Evolutionary conservation across 2,329 filamentous ascomycete species (phyloP), one percentile per base, ranked within the genome.

Genomic region (Fusarium pseudograminearum): DNA sequence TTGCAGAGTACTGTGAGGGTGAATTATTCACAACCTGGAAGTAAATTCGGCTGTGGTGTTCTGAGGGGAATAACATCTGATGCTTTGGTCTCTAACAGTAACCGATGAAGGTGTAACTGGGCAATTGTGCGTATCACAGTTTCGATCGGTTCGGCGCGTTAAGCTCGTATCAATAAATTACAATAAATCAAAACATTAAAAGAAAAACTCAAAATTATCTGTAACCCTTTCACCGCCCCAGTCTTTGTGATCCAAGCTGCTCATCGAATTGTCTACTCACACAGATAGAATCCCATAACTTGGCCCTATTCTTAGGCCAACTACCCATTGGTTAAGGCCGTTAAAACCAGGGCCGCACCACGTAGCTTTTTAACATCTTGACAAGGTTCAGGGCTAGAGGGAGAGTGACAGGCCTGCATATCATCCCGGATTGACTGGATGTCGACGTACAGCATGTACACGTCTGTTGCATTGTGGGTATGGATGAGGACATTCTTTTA

Each of bases 361-460:
- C 48, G 48, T 52, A 52, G 48, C 33, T 20, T 52, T 44, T 52
- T 40, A 41, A 52, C 34, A 41, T 52, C 24, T n/a, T 31, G 24
- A 56, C 52, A 26, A 55, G 52, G 52, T 47, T 34, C 41, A 55
- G 52, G 52, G 52, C 42, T 48, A 47, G 9, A 36, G 41, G 30
- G 8, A 47, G 22, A 52, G 22, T 55, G 52, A 55, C 41, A 47
- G 31, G 24, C 42, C 41, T 47, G 41, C 52, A 47, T 56, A 46
- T 56, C 33, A 38, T 48, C 16, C 30, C 22, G 12, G 44, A 48
- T 56, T 48, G 42, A 48, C 34, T 44, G 41, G 41, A 52, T 40
- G 24, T 48, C 42, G 12, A 31, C n/a, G 44, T 56, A 40, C 42
- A 56, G 24, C 18, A 20, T 22, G 42, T 45, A 45, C 42, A 26